A percentile compares a stretch with the other conserved stretches of the same genome.
These are phyloP conservation scores for Neurospora sp. DNA, from an alignment of 2,329 filamentous ascomycete genomes.

Conservation along the genomic window DNA sequence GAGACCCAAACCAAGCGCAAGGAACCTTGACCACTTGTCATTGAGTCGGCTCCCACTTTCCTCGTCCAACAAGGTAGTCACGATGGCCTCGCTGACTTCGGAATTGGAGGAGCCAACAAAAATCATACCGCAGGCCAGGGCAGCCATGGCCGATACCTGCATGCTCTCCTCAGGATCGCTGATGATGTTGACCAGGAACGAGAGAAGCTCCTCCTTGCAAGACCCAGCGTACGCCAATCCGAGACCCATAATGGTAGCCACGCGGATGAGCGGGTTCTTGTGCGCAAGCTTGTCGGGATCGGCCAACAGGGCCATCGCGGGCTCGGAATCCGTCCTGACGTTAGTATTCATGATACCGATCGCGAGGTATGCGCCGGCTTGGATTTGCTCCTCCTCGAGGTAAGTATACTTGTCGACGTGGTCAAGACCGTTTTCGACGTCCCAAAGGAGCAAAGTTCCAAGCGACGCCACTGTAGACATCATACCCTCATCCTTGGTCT, in stretches of 20 bases:
- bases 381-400: constrained; percentile 67
- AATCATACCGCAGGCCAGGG: constrained; percentile 77
- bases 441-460: constrained; percentile 86
- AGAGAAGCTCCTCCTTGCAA: constrained; percentile 80
- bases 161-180: constrained; percentile 77
- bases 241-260: constrained; percentile 89
- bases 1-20: constrained; percentile 84
- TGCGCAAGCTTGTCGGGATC: constrained; percentile 71
- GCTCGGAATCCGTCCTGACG: constrained; percentile 80
- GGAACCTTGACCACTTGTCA: constrained; percentile 97
- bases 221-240: constrained; percentile 91
- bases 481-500: constrained; percentile 98
- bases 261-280: constrained; percentile 66
- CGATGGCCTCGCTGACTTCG: constrained; percentile 84
- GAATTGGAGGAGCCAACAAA: constrained; percentile 89
- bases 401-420: constrained; percentile 95
- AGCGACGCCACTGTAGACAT: constrained; percentile 90
- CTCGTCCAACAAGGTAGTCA: constrained; percentile 87
- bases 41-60: constrained; percentile 84
- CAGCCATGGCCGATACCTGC: constrained; percentile 94
- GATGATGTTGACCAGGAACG: constrained; percentile 77
- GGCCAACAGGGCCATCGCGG: constrained; percentile 75
- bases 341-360: constrained; percentile 95
- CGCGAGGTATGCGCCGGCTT: constrained; percentile 83
- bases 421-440: constrained; percentile 83